Base-by-base conservation (phyloP, 805 yeast species). In the Metschnikowia aberdeeniae region DNA sequence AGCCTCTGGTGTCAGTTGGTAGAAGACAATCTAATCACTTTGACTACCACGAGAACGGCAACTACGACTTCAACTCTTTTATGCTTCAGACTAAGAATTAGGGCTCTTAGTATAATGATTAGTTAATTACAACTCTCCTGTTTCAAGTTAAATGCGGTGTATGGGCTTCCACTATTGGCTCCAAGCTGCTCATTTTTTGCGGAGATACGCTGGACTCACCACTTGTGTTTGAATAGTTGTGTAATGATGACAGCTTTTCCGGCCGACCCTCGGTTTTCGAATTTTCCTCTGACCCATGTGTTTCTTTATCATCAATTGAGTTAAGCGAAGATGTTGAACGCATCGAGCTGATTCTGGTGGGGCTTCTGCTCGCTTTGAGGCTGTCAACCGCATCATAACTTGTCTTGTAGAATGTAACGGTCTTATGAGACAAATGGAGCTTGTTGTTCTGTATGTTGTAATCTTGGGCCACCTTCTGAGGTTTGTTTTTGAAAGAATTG, bases 321-420 rank as follows among this genome's bases (percentile, higher is more conserved):
- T 53, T 47, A 31, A 61, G 59, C 8, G 71, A 66, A 22, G 56
- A 54, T 24, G 54, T 52, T 6, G 71, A 66, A 11, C 63, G 46
- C 4, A 55, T 45, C 0, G 72, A 67, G 1, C 67, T 58, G 1
- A 59, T 64, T 36, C 72, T 44, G 30, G 65, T 60, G 5, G 61
- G 46, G 36, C 63, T 58, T 28, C 50, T 44, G 42, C 55, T 30
- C 10, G 26, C 26, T 24, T 39, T 14, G 42, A 12, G 14, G 22
- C 51, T 33, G 6, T 57, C 58, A 1, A 52, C 40, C 11, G 26
- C 29, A 20, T 40, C 48, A 3, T 36, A 39, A 29, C 62, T 57
- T 20, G 61, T 60, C 34, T 67, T 53, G 52, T 67, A 71, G 37
- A 67, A 68, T 1, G 76, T 71, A n/a, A 71, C 75, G 0, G 75